Base-by-base conservation (phyloP, 164 flowering plant genomes). In the Pachysandra terminalis region DNA sequence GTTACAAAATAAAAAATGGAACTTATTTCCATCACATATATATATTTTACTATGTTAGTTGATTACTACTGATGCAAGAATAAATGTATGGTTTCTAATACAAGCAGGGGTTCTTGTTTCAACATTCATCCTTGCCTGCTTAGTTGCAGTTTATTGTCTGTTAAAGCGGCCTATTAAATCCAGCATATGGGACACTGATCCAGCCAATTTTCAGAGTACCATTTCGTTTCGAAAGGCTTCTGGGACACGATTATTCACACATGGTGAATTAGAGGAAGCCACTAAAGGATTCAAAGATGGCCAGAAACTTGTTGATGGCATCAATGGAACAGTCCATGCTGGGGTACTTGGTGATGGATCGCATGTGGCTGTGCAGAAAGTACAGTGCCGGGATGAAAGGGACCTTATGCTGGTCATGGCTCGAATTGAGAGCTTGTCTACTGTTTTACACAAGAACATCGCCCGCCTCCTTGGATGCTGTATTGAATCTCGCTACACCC, bases 221-320 rank as follows among this genome's bases (percentile, higher is more conserved):
- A 60, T 69, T 63, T 79, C 84, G 10, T 85, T 83, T 56, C 69
- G 71, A 19, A 87, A 86, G 78, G 79, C 82, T 59, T 80, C 84
- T 54, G 75, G 74, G 70, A 73, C 81, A 27, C 81, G 81, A 19
- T 51, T 84, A 25, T 89, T 87, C 78, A 78, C 83, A 23, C 78
- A 81, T 73, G 66, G 59, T 45, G 96, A 91, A 77, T 83, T 91
- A 52, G 87, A 89, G 51, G 80, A 78, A 64, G 96, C 97, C 64
- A 86, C 93, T 27, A 84, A 71, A 70, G 89, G 90, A 53, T 87
- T 87, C 62, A 75, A 74, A 41, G 89, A 86, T 15, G 71, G 52
- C 13, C 85, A 78, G 49, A 85, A 85, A 55, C 76, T 91, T 35
- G 68, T 70, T 19, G 74, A 74, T 14, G 75, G 79, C 55, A 21